Evolutionary conservation across 768 basidiomycete species (phyloP), one percentile per base, ranked within the genome.

Genomic region (Pleurotus platypus): DNA sequence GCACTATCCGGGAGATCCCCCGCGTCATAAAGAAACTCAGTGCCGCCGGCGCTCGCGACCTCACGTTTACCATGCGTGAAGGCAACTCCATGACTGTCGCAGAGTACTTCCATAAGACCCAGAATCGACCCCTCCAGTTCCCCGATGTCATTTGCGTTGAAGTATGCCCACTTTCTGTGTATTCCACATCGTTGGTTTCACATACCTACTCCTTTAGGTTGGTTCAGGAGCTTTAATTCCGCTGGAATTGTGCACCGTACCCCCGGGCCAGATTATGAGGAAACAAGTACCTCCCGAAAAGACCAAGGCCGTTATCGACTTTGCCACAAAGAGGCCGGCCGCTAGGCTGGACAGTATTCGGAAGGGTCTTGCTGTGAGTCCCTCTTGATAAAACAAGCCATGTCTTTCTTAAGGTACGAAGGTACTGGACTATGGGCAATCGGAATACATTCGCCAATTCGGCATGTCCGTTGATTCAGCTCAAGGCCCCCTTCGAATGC

Each of bases 361-460:
- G 3, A 71, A 75, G 13, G 86, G 85, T 4, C 73, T 87, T 30
- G 71, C 75, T 49, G 86, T 86, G 64, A 35, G 66, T 61, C 18
- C 8, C 13, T 45, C 27, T 37, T 18, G 24, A 30, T 26, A 57
- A 26, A 11, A 16, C 18, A 53, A 46, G 9, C 30, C 24, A 16
- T 57, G 15, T 16, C 20, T 24, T 50, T 13, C 38, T 45, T 35
- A 42, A 46, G 50, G 18, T 13, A 26, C 37, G 15, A 54, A 86
- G 83, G 79, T 85, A 39, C 72, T 88, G 56, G 77, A 79, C 24
- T 90, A 90, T 61, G 85, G 86, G 0, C 83, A 87, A 67, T 89
- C 87, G 0, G 83, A 90, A 67, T 90, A 89, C 60, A 81, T 92
- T 35, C 77, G 80, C 42, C 78, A 85, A 65, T 92, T 92, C 60